These are phyloP conservation scores for Asparagopsis taxiformis DNA, from an alignment of 31 red algal species.

Conservation along the genomic window DNA sequence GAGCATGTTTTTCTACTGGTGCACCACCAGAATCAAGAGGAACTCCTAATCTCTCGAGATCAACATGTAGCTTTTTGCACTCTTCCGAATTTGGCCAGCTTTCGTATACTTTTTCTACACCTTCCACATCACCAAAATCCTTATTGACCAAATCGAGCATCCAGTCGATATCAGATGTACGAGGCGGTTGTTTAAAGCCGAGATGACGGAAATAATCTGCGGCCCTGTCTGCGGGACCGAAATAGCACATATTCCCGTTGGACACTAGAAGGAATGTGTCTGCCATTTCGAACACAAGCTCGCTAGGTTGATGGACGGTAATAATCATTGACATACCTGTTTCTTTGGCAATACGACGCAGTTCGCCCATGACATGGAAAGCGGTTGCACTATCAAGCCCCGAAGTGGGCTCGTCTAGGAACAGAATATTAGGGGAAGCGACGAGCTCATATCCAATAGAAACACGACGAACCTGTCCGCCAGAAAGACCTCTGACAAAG, in stretches of 20 bases:
- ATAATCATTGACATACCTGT: conserved; percentile 34
- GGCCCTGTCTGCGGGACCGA: conserved; percentile 23
- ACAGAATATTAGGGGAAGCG: conserved; percentile 17
- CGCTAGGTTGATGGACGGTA: conserved; percentile 55
- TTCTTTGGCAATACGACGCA: conserved; percentile 40
- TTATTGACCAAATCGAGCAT: conserved; percentile 29
- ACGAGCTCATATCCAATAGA: conserved; percentile 59
- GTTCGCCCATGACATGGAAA: conserved; percentile 12
- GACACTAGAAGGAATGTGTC: conserved; percentile 39
- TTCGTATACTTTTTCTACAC: no score
- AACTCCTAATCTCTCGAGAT: no score
- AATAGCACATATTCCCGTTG: conserved; percentile 46
- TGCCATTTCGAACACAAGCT: conserved; percentile 40
- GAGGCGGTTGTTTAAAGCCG: background rate
- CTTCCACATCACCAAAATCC: conserved; percentile 47
- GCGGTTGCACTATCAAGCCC: conserved; percentile 53
- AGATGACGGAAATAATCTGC: conserved; percentile 21
- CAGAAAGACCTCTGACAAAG: conserved; percentile 53
- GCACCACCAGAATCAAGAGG: no score
- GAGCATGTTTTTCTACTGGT: no score
- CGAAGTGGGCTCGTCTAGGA: no score
- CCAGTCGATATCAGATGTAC: conserved; percentile 11
- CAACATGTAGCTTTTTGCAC: no score
- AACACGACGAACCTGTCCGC: conserved; percentile 61
- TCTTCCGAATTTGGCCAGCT: no score